phyloP scores from a whole-genome alignment of 345 rosid genomes.

The Anastatica hierochuntica region DNA sequence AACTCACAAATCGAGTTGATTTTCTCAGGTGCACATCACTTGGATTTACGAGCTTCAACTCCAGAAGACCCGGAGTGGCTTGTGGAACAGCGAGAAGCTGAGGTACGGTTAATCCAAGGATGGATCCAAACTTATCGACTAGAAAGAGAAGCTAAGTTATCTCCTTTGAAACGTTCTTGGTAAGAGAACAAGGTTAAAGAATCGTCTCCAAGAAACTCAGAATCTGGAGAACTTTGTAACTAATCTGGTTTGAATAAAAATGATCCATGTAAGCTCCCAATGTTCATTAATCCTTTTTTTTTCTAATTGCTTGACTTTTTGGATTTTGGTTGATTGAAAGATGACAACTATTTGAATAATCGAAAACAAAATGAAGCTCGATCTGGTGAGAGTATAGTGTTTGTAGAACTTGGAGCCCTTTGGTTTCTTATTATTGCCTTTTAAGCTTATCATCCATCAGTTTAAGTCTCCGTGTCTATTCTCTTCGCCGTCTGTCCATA shows the following conservation, averaged over 20 bases:
- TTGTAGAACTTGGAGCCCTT: no score
- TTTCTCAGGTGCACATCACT: constrained; percentile 72
- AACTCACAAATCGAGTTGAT: not conserved
- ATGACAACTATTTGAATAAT: no score
- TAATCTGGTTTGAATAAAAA: constrained; percentile 6
- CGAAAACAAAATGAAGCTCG: no score
- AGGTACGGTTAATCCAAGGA: constrained; percentile 55
- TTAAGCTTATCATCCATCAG: no score
- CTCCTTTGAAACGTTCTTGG: constrained; percentile 26
- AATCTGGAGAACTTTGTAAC: not conserved
- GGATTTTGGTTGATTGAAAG: no score
- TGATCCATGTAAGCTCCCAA: not conserved
- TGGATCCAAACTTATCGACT: constrained; percentile 47
- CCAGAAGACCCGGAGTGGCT: constrained; percentile 74
- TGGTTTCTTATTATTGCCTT: no score
- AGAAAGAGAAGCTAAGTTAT: constrained; percentile 27
- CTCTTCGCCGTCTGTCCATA: no score
- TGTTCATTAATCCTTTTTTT: not conserved
- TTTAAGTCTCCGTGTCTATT: no score
- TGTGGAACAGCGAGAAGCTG: constrained; percentile 60
- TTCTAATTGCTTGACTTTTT: not conserved
- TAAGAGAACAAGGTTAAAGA: not conserved
- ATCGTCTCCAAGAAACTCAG: not conserved
- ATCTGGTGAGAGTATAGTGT: no score
- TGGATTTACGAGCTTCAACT: constrained; percentile 67